Evolutionary conservation across 2,329 filamentous ascomycete genomes (phyloP).

Genomic region (Aureobasidium sp.): DNA sequence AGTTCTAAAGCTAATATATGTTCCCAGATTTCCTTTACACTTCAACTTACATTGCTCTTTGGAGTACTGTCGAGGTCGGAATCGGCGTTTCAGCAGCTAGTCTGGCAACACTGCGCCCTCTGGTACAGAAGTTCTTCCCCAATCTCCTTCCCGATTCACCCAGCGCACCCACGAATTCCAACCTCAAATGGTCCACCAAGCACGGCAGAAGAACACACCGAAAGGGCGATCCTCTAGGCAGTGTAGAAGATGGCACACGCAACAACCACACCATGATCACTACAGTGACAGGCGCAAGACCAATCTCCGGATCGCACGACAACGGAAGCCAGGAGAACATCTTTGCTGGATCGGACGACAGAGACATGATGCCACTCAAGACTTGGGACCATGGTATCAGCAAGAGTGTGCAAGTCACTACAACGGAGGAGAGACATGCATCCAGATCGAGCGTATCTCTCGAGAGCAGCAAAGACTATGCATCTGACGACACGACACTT

Average conservation of each 20-base stretch:
- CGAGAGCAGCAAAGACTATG: not conserved
- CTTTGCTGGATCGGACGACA: not conserved
- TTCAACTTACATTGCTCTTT: conserved; percentile 21
- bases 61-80: conserved; percentile 27
- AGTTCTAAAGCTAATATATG: conserved; percentile 27
- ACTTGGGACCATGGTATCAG: conserved; percentile 10
- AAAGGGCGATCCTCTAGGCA: not conserved
- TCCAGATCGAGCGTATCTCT: not conserved
- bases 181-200: conserved; percentile 6
- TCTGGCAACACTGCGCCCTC: conserved; percentile 25
- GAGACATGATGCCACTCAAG: not conserved
- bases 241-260: not conserved
- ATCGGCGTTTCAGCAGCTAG: conserved; percentile 27
- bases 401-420: conserved; percentile 11
- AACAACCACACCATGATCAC: conserved; percentile 1
- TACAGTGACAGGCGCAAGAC: not conserved
- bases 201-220: not conserved
- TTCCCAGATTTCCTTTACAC: conserved; percentile 19
- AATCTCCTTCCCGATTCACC: not conserved
- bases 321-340: conserved; percentile 9
- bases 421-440: not conserved
- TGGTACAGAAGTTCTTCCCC: conserved; percentile 20
- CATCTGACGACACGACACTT: not conserved
- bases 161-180: not conserved
- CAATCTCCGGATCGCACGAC: not conserved